Evolutionary conservation across 257 asterid species (phyloP), one percentile per base, ranked within the genome.

Genomic region (Solanum tacnaense): DNA sequence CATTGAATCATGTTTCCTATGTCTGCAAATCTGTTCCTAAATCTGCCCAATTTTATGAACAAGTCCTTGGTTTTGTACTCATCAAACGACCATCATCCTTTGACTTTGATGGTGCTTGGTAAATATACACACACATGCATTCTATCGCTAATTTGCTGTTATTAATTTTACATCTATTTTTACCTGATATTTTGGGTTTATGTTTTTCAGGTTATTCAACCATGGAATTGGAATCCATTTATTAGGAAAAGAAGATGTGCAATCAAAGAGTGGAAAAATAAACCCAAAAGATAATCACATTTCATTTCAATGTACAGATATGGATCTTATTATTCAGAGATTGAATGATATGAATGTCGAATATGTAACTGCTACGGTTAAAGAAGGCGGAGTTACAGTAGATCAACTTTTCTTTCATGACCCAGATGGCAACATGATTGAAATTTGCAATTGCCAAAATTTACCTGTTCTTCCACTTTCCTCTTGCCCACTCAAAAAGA

Each of bases 361-460:
- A 16, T 95, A 91, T 58, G 97, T 92, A 3, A 93, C 91, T 6
- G 98, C 96, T 35, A 92, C 92, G 31, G 99, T 96, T 0, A 90
- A 85, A 60, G 99, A 96, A 92, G 96, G 98, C 21, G 98, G 98
- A 3, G 93, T 95, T 1, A 89, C 91, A 4, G 99, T 96, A 23
- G 99, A 95, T 85, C 98, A 96, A 56, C 87, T 96, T 8, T 96
- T 96, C 91, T 96, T 96, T 89, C 99, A 96, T 86, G 99, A 96
- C 58, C 99, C 98, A 1, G 87, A 85, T 67, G 87, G 87, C 6
- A 62, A 85, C 7, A 85, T 85, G 87, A 85, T 85, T 85, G 99
- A 96, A 20, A 96, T 96, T 3, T 96, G 99, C 94, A 95, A 96
- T 52, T 96, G 99, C 79, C 98, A 96, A 4, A 94, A 94, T 41